A percentile compares a stretch with the other conserved stretches of the same genome.
These are phyloP conservation scores for Dioscorea zingiberensis DNA, from an alignment of 106 monocot genomes.

Conservation along the genomic window DNA sequence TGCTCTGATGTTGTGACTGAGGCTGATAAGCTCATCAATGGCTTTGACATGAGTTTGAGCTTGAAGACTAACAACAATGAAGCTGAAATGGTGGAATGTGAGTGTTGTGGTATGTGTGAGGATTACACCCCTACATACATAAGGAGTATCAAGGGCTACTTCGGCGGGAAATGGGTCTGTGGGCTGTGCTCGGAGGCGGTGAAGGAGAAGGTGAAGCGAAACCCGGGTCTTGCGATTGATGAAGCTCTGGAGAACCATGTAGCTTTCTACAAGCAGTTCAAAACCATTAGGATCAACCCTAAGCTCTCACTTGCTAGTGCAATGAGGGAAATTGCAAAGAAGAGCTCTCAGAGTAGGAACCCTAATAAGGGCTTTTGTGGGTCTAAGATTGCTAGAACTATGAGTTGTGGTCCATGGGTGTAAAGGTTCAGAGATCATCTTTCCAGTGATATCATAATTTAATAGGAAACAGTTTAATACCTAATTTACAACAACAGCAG, in stretches of 20 bases:
- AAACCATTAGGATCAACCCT: conserved; percentile 54
- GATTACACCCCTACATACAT: conserved; percentile 71
- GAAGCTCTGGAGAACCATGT: conserved; percentile 46
- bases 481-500: no score
- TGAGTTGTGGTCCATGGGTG: conserved; percentile 24
- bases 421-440: no score
- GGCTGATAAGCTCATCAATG: not conserved
- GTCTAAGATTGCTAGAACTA: conserved; percentile 28
- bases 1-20: conserved; percentile 16
- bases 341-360: conserved; percentile 33
- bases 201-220: conserved; percentile 38
- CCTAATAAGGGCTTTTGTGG: not conserved
- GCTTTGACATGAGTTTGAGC: no score
- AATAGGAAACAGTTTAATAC: no score
- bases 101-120: conserved; percentile 57
- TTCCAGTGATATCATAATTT: no score
- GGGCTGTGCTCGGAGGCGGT: conserved; percentile 69
- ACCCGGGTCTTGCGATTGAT: conserved; percentile 3
- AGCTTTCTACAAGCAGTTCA: conserved; percentile 45
- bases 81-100: conserved; percentile 33
- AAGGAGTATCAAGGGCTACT: conserved; percentile 20
- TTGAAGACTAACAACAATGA: not conserved
- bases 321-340: conserved; percentile 73
- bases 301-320: conserved; percentile 55
- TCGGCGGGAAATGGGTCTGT: conserved; percentile 57